phyloP scores from a whole-genome alignment of 164 flowering plant genomes.

The Vitis labrusca region DNA sequence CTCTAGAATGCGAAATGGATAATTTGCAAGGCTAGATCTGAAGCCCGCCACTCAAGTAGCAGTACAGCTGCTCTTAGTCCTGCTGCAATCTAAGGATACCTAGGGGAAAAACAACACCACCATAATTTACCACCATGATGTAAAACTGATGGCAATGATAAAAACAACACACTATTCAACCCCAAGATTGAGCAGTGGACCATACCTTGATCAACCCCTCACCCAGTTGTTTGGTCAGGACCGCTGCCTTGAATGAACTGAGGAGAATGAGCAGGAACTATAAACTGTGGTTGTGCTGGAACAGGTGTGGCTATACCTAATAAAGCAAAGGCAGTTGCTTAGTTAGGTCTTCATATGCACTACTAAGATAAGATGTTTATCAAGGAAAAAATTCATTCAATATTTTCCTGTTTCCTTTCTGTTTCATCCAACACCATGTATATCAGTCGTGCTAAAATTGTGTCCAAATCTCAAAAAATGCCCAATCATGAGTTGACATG shows the following conservation, averaged over 20 bases:
- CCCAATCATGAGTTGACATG: too few species aligned
- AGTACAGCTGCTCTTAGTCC: slow-evolving; percentile 90
- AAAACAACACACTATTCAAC: background rate
- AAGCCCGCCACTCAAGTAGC: slow-evolving; percentile 96
- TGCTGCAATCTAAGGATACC: slow-evolving; percentile 93
- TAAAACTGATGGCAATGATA: background rate
- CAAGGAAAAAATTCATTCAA: background rate
- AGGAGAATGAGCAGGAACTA: slow-evolving; percentile 80
- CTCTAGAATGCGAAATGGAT: slow-evolving; percentile 91
- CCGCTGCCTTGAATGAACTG: slow-evolving; percentile 80
- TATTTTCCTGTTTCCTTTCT: too few species aligned
- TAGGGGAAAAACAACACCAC: slow-evolving; percentile 19
- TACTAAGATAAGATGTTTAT: slow-evolving; percentile 1
- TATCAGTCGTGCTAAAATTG: too few species aligned
- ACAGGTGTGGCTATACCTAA: slow-evolving; percentile 70
- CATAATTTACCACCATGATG: background rate
- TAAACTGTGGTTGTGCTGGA: slow-evolving; percentile 73
- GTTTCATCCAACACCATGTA: too few species aligned
- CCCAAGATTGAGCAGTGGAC: background rate
- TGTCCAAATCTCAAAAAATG: too few species aligned
- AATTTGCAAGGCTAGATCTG: slow-evolving; percentile 94
- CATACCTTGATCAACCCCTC: slow-evolving; percentile 63
- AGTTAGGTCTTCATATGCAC: slow-evolving; percentile 3
- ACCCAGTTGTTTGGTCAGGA: slow-evolving; percentile 87
- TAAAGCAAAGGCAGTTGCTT: slow-evolving; percentile 19